Base-by-base conservation (phyloP, 2,329 filamentous ascomycete genomes). In the Moelleriella libera region DNA sequence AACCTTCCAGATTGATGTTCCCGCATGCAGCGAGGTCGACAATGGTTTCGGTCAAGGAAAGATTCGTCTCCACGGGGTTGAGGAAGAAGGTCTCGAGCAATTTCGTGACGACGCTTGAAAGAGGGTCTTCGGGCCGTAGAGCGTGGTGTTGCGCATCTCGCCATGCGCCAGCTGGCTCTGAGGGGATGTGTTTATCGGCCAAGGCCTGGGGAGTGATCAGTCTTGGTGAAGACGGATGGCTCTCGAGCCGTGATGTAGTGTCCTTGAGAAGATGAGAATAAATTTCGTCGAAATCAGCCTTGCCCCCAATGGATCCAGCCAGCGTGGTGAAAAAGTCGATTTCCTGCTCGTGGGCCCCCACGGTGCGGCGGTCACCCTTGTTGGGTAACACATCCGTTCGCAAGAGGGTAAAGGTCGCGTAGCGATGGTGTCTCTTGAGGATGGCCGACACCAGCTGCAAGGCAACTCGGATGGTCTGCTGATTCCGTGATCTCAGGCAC, bases 1-100 rank as follows among this genome's bases (percentile, higher is more conserved):
- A 98, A n/a, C 85, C 85, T 58, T 96, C 88, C 10, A 96, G 73
- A 21, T 82, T 80, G 58, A 95, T 83, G 52, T 86, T 85, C 5
- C 88, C 85, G 55, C 92, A 97, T 1, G 85, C 80, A 9, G 85
- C 85, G 41, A 98, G 71, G 53, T 87, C 84, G 30, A 94, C 76
- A 42, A 97, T 71, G 1, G 85, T 77, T 57, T 94, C 86, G 0
- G 90, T 97, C 2, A 96, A 71, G 0, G 84, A 85, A 4, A 98
- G 68, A 55, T 98, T 98, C 3, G 85, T 89, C 55, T 96, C 88
- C 3, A 97, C 81, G 3, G 88, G 83, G 56, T 98, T 98, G 5
- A 86, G 75, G 55, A 96, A 88, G 58, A 97, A 98, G 0, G 75
- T 82, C 43, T 83, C 75, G 9, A 98, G 65, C 6, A 90, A 72